These are phyloP conservation scores for Closterium sp. DNA, from an alignment of 139 green algal genomes.

Conservation along the genomic window DNA sequence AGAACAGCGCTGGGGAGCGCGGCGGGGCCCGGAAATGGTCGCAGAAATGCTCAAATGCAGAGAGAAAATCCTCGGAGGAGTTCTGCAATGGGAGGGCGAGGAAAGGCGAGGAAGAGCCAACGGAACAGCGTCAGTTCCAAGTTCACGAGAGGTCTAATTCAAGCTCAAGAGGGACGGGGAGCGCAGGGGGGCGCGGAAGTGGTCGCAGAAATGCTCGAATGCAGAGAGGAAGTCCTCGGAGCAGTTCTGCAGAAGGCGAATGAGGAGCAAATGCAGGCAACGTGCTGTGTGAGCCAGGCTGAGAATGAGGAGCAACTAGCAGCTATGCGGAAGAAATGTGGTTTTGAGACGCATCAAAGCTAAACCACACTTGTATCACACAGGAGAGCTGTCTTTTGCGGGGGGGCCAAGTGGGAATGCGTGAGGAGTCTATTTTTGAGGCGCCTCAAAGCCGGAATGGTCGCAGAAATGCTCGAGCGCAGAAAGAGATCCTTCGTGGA, in stretches of 20 bases:
- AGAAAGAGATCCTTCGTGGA: slow-evolving; percentile 27
- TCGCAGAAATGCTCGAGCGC: slow-evolving; percentile 41
- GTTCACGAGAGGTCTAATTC: too few species aligned
- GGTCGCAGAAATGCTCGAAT: slow-evolving; percentile 46
- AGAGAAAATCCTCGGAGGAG: slow-evolving; percentile 33
- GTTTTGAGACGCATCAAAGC: too few species aligned
- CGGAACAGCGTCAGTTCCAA: too few species aligned
- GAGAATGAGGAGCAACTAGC: too few species aligned
- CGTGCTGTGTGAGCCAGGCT: too few species aligned
- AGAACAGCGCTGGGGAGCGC: neutral
- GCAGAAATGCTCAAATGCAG: slow-evolving; percentile 31
- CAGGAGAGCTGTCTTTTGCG: too few species aligned
- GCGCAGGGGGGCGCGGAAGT: slow-evolving; percentile 43
- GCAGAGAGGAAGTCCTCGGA: slow-evolving; percentile 28
- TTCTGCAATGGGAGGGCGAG: slow-evolving; percentile 1
- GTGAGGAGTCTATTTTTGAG: too few species aligned
- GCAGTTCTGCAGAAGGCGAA: slow-evolving; percentile 39
- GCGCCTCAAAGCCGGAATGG: slow-evolving; percentile 48
- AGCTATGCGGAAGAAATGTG: too few species aligned
- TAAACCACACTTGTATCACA: too few species aligned
- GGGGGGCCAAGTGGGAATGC: too few species aligned
- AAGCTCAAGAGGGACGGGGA: too few species aligned
- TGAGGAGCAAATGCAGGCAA: too few species aligned
- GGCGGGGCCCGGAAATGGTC: slow-evolving; percentile 41
- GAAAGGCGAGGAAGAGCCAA: neutral